phyloP scores from a whole-genome alignment of 108 stramenopile species.

The Stephanodiscus triporus region DNA sequence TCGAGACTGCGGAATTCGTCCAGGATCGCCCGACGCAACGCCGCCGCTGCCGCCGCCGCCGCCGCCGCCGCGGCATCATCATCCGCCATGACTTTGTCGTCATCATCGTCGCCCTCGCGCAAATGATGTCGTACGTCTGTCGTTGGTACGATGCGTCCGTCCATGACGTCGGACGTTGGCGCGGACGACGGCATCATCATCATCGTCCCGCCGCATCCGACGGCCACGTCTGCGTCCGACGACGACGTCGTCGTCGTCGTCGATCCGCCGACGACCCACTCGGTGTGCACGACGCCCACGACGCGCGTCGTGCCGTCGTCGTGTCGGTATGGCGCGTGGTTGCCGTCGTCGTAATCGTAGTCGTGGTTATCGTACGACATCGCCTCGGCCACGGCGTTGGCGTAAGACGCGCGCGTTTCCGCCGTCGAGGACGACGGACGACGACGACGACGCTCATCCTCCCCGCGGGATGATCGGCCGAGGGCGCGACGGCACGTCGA shows the following conservation, averaged over 20 bases:
- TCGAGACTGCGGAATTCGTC: background rate
- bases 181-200: background rate
- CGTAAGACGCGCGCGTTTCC: too few relatives aligned
- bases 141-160: background rate
- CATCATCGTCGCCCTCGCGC: slow-evolving; percentile 3
- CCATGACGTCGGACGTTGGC: background rate
- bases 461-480: too few relatives aligned
- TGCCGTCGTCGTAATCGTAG: too few relatives aligned
- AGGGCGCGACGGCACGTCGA: too few relatives aligned
- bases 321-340: background rate
- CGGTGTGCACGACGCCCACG: background rate
- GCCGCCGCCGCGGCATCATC: slow-evolving; percentile 1
- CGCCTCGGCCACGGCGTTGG: too few relatives aligned
- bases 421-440: too few relatives aligned
- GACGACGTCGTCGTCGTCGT: background rate
- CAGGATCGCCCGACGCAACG: background rate
- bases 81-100: too few relatives aligned
- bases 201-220: background rate
- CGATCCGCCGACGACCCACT: background rate
- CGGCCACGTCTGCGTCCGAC: too few relatives aligned
- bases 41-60: background rate
- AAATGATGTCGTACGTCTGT: too few relatives aligned
- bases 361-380: too few relatives aligned
- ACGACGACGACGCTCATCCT: too few relatives aligned
- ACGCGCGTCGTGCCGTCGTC: background rate